These are phyloP conservation scores for Metschnikowia picachoensis DNA, from an alignment of 805 yeast genomes.

Conservation along the genomic window DNA sequence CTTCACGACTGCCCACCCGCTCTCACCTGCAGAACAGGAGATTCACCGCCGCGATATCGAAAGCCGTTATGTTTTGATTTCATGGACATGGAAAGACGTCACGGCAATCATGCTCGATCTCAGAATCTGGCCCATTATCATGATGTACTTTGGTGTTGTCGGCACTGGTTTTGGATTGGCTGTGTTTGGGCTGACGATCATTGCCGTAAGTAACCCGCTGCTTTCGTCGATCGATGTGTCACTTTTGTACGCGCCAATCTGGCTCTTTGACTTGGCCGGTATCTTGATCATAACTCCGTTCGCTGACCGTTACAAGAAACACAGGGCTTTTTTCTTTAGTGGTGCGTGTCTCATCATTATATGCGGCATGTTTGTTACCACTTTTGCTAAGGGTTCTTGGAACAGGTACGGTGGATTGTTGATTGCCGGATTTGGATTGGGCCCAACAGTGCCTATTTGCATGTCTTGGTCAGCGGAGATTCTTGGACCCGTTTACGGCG, in stretches of 20 bases:
- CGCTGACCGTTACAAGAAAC: conserved; percentile 62
- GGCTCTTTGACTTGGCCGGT: conserved; percentile 80
- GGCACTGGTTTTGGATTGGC: conserved; percentile 89
- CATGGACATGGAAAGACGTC: conserved; percentile 63
- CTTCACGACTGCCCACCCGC: conserved; percentile 42
- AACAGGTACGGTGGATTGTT: conserved; percentile 73
- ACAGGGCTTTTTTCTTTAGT: conserved; percentile 61
- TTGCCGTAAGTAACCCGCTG: conserved; percentile 57
- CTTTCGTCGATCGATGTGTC: conserved; percentile 67
- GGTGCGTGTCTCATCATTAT: conserved; percentile 64
- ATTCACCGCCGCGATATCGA: conserved; percentile 62
- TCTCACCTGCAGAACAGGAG: conserved; percentile 47
- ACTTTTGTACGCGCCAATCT: conserved; percentile 80
- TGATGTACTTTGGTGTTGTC: conserved; percentile 91
- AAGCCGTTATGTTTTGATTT: conserved; percentile 40
- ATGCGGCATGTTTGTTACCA: conserved; percentile 68
- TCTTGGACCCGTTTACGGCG: conserved; percentile 68
- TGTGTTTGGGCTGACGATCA: conserved; percentile 78
- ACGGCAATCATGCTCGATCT: conserved; percentile 52
- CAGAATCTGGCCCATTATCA: conserved; percentile 73
- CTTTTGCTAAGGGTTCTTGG: conserved; percentile 75
- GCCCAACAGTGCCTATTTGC: conserved; percentile 85
- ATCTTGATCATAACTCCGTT: conserved; percentile 74
- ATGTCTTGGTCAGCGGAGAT: conserved; percentile 84
- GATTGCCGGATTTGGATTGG: conserved; percentile 82